Percentiles rank a stretch among this genome's conserved stretches.
Conservation (phyloP, 139 green algal genomes). For the Raphidocelis subcapitata region DNA sequence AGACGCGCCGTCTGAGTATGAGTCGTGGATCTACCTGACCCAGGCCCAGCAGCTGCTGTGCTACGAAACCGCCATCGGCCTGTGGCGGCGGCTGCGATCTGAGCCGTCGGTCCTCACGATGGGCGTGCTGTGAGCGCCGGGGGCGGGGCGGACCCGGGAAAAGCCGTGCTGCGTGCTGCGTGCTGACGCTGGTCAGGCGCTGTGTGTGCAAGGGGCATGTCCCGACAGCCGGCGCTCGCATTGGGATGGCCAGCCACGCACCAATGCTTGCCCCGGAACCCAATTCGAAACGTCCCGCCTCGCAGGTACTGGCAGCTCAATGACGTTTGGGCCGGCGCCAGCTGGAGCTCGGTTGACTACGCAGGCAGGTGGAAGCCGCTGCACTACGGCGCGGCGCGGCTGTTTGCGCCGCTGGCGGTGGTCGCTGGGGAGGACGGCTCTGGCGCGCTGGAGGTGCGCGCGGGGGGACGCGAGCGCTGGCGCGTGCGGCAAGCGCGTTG, state of each 20-base stretch:
- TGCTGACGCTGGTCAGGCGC: too few species aligned
- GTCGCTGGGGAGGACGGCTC: slow-evolving; percentile 7
- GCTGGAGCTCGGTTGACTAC: slow-evolving; percentile 62
- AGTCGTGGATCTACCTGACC: slow-evolving; percentile 58
- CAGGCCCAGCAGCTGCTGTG: slow-evolving; percentile 69
- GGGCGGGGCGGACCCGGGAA: neutral
- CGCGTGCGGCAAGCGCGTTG: neutral
- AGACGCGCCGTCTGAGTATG: slow-evolving; percentile 3
- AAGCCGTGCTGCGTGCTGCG: too few species aligned
- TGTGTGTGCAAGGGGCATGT: too few species aligned
- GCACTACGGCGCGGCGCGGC: slow-evolving; percentile 42
- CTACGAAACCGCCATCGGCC: slow-evolving; percentile 60
- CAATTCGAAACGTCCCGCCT: too few species aligned
- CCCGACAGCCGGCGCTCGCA: too few species aligned
- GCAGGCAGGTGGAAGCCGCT: slow-evolving; percentile 65
- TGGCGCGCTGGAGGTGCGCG: neutral
- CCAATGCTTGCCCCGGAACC: too few species aligned
- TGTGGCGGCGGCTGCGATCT: slow-evolving; percentile 60
- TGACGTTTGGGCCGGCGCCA: slow-evolving; percentile 68
- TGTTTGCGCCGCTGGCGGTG: slow-evolving; percentile 25
- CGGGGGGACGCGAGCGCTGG: neutral
- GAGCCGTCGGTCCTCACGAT: slow-evolving; percentile 55
- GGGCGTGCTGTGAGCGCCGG: slow-evolving; percentile 81
- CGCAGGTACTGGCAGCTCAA: slow-evolving; percentile 80
- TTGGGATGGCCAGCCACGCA: too few species aligned